Conservation (phyloP, 1,139 yeast genomes). For the Lodderomyces parapsilosis region DNA sequence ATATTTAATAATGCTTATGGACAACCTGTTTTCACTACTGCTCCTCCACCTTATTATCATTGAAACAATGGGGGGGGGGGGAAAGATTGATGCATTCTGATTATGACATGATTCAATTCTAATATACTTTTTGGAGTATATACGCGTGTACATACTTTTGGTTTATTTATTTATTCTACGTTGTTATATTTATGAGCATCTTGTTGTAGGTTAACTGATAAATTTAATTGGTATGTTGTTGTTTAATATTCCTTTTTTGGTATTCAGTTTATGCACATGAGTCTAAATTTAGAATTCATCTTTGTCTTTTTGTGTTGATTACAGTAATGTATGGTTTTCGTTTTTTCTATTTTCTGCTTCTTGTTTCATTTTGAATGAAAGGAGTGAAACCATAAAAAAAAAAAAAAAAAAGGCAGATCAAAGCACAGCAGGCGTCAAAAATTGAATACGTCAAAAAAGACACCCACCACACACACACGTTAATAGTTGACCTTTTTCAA, state of each 20-base stretch:
- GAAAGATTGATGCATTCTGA: too few relatives aligned
- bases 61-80: too few relatives aligned
- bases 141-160: neutral
- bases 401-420: neutral
- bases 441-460: neutral
- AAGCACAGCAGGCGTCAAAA: neutral
- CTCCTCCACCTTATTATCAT: slow-evolving; percentile 17
- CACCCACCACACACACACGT: neutral
- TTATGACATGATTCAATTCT: too few relatives aligned
- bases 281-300: neutral
- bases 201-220: neutral
- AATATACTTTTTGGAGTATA: too few relatives aligned
- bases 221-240: neutral
- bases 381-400: neutral
- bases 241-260: neutral
- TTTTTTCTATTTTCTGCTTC: neutral
- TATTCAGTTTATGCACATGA: neutral
- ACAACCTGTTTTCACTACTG: slow-evolving; percentile 8
- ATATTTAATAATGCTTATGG: slow-evolving; percentile 9
- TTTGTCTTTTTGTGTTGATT: too few relatives aligned
- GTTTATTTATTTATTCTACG: neutral
- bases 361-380: too few relatives aligned
- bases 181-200: too few relatives aligned
- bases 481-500: neutral
- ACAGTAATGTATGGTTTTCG: neutral